Base-by-base conservation (phyloP, 441 rosid species). In the Adansonia grandidieri region DNA sequence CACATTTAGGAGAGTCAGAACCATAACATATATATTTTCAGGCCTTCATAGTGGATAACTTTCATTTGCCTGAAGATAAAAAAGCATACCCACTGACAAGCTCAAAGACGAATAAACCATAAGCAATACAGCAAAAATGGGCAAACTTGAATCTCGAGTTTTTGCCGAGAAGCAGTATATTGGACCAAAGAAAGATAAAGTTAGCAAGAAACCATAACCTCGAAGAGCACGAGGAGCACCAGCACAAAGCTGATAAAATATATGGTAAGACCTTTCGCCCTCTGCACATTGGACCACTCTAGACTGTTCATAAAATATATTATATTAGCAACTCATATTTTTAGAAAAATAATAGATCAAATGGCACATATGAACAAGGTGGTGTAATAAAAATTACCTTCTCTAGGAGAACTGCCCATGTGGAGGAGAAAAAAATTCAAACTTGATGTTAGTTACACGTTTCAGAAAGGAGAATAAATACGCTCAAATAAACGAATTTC, bases 231-330 rank as follows among this genome's bases (percentile, higher is more conserved):
- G 75, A 76, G 97, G 85, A 81, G 98, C 99, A 74, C 99, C 99
- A 71, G 93, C 97, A 84, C 99, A 97, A 78, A 97, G 98, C 82
- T 97, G 99, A 90, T 97, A 97, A 86, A 97, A 97, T 86, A 97
- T 90, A 82, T 97, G 99, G 85, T 97, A 97, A 69, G 99, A 93
- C 88, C 99, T 93, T 87, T 97, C 99, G 76, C 98, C 98, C 73
- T 92, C 96, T 58, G 90, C 88, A 88, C 97, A 93, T 81, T 97
- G 99, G 80, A 97, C 98, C 77, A 97, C 98, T 88, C 99, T 93
- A 76, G 99, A 97, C 99, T 97, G 97, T 84, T 87, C 75, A 80
- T 61, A 51, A 5, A 76, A 82, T 6, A 77, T 78, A 74, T 67
- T 67, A 83, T 68, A 71, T 84, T 71, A 40, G 78, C 76, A 75